These are phyloP conservation scores for Simplicillium sp. DNA, from an alignment of 2,329 filamentous ascomycete genomes.

Conservation along the genomic window DNA sequence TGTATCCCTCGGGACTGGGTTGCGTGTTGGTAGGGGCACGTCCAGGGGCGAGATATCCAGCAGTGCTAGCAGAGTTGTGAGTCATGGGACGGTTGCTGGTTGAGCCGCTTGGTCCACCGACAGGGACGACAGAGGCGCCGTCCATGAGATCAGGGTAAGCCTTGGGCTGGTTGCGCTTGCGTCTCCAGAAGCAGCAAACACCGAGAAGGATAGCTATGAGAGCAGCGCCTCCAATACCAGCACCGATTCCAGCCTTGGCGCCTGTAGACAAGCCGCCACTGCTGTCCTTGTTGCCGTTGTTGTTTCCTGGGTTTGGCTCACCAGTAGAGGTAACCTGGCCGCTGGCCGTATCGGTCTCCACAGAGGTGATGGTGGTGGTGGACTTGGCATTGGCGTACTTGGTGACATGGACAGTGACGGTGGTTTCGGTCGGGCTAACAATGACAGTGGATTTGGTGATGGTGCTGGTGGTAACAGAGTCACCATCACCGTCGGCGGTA, in stretches of 20 bases:
- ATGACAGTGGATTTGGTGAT: conserved; percentile 9
- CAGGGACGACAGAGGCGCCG: conserved; percentile 32
- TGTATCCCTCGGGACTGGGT: conserved; percentile 23
- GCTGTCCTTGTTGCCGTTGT: conserved; percentile 7
- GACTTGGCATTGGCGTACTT: conserved; percentile 23
- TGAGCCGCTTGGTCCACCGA: conserved; percentile 17
- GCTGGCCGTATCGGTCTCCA: conserved; percentile 15
- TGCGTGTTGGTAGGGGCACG: conserved; percentile 15
- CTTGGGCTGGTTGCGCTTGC: conserved; percentile 19
- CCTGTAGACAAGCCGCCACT: conserved; percentile 26
- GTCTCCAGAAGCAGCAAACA: conserved; percentile 15
- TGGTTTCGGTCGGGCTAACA: conserved; percentile 12
- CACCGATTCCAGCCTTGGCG: conserved; percentile 34
- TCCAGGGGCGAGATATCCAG: conserved; percentile 15
- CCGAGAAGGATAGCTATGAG: conserved; percentile 19
- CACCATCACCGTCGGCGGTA: conserved; percentile 10
- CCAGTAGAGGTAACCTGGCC: conserved; percentile 14
- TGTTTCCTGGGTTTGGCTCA: conserved; percentile 1
- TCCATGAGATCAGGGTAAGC: conserved; percentile 28
- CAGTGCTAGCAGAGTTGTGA: conserved; percentile 12
- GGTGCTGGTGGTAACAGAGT: conserved; percentile 4
- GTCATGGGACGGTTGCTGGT: conserved; percentile 20
- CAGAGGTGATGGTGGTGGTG: conserved; percentile 27
- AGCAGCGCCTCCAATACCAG: conserved; percentile 24
- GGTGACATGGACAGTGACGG: conserved; percentile 22